Conservation (phyloP, 2,329 filamentous ascomycete genomes). For the Aaosphaeria pasadenensis region DNA sequence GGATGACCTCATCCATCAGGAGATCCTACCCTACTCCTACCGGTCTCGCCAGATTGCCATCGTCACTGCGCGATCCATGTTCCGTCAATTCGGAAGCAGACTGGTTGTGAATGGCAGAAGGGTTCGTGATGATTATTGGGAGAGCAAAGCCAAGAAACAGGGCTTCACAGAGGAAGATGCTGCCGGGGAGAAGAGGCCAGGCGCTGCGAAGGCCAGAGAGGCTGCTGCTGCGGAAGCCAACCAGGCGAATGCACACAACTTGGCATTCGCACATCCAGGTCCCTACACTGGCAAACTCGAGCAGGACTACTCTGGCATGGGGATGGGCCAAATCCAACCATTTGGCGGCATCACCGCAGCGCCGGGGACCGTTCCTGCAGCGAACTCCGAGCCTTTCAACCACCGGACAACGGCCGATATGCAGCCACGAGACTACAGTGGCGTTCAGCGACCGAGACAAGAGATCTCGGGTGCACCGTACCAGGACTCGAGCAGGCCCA, state of each 20-base stretch:
- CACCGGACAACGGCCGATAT: slow-evolving; percentile 73
- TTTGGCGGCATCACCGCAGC: slow-evolving; percentile 63
- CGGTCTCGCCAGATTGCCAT: slow-evolving; percentile 98
- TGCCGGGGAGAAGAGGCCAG: slow-evolving; percentile 92
- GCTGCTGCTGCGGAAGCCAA: slow-evolving; percentile 66
- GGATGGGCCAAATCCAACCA: slow-evolving; percentile 31
- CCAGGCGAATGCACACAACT: slow-evolving; percentile 49
- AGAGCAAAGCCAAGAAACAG: slow-evolving; percentile 93
- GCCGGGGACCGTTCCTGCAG: slow-evolving; percentile 70
- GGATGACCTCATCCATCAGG: slow-evolving; percentile 91
- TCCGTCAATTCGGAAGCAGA: slow-evolving; percentile 93
- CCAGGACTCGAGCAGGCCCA: slow-evolving; percentile 78
- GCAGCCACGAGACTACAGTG: slow-evolving; percentile 76
- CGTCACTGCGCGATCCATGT: slow-evolving; percentile 97
- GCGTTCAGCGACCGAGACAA: slow-evolving; percentile 80
- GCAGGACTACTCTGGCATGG: slow-evolving; percentile 28
- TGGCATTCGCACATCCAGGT: slow-evolving; percentile 28
- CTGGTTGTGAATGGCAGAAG: slow-evolving; percentile 86
- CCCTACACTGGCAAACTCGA: slow-evolving; percentile 28
- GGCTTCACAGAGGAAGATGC: slow-evolving; percentile 96
- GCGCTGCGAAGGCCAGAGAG: slow-evolving; percentile 83
- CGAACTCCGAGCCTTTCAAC: slow-evolving; percentile 63
- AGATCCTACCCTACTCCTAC: slow-evolving; percentile 95
- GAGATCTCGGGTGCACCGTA: slow-evolving; percentile 79
- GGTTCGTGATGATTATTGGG: slow-evolving; percentile 98